Base-by-base conservation (phyloP, 768 basidiomycete genomes). In the Peribolospora kevripleyi region DNA sequence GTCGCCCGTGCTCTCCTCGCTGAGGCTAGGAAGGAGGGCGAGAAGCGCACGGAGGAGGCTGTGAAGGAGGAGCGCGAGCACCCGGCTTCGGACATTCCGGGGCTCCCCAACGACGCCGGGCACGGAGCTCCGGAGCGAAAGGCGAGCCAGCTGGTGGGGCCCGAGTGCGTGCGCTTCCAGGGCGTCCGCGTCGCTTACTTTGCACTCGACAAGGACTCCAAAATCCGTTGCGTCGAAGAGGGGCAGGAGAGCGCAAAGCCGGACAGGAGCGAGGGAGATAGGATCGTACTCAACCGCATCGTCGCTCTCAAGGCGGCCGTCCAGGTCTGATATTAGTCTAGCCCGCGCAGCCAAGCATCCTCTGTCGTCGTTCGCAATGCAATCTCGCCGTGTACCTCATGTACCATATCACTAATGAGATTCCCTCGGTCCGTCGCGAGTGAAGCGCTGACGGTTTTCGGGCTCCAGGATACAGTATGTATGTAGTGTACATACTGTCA, bases 101-200 rank as follows among this genome's bases (percentile, higher is more conserved):
- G 53, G 25, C 52, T 46, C 10, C 48, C 51, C 13, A 57, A 62
- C 41, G 62, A 63, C 40, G 67, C 66, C 48, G 25, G 25, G 25
- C 25, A 25, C 25, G 25, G 25, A 25, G 54, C 52, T 37, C 8
- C 7, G 43, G 43, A 45, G 43, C 43, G 11, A 53, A 43, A 13
- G 62, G 61, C 41, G 60, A 42, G 36, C 48, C 83, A 85, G 66
- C 72, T 91, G 46, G 76, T 84, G 48, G 91, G 83, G 38, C 82
- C 82, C 66, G 93, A 97, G 68, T 84, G 81, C 65, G 75, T 97
- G 54, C 76, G 93, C 45, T 97, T 98, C 79, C 93, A 98, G 69
- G 93, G 88, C 6, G 73, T 95, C 64, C 79, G 93, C 7, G 80
- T 95, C 50, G 93, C 82, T 3, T 98, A 95, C 71, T 97, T 98